Evolutionary conservation across 169 alveolate genomes (phyloP), one percentile per base, ranked within the genome.

Genomic region (Eimeria necatrix): DNA sequence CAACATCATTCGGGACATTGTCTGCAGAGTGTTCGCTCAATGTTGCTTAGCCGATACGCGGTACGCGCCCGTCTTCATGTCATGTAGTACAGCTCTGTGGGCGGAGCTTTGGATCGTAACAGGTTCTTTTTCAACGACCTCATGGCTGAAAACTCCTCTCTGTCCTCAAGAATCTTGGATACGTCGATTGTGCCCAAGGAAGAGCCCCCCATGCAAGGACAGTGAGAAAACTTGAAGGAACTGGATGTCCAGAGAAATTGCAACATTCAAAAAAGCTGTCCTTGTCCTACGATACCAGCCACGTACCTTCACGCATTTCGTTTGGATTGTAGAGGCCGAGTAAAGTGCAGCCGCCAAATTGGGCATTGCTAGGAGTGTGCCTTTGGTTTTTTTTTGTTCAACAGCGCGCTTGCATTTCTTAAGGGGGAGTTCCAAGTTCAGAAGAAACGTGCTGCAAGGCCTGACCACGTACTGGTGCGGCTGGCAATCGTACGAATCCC

Each of bases 41-140:
- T 74, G 81, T 20, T 46, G 6, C 16, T 4, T 74, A 16, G n/a
- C 20, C 20, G 26, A 18, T 22, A 26, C n/a, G 22, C 4, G 12
- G 5, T 22, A 26, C n/a, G 22, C 4, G 12, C 3, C 26, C 14
- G 61, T n/a, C 88, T 51, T 18, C 20, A 64, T 3, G 26, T 81
- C 52, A 52, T 8, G 14, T 81, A 81, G 73, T 52, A 49, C 64
- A 46, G n/a, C 24, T 7, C 24, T 76, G 86, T 48, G 32, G 61
- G 48, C 22, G 64, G 12, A 5, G 8, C 16, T 76, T 32, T 60
- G 81, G 64, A 18, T 32, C 76, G 59, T 10, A 7, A 61, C 81
- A 85, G 93, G 93, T 85, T 85, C 80, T 85, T 85, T 41, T 85
- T 85, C 81, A 61, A 46, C 83, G 93, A 85, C 93, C 81, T 85